phyloP scores from a whole-genome alignment of 345 rosid species.

The thale cress (Arabidopsis thaliana) region DNA sequence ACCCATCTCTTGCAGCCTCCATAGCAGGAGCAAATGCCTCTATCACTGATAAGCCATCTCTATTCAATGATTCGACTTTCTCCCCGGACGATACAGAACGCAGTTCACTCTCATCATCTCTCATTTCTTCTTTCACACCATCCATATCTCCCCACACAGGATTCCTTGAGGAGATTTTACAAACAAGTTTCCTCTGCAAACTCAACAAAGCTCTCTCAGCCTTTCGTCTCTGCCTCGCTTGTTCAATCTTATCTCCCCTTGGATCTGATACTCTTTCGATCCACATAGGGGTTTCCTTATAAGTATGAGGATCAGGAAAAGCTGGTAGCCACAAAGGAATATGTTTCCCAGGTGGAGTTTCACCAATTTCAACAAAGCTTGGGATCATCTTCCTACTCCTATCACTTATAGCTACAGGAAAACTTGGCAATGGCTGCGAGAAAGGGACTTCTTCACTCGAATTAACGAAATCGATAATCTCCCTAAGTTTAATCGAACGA shows the following conservation, averaged over 20 bases:
- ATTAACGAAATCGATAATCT: slow-evolving; percentile 59
- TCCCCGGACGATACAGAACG: slow-evolving; percentile 53
- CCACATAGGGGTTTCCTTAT: slow-evolving; percentile 84
- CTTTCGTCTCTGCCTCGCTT: slow-evolving; percentile 84
- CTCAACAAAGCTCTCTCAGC: slow-evolving; percentile 89
- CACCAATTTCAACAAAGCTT: slow-evolving; percentile 75
- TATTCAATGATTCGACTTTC: slow-evolving; percentile 50
- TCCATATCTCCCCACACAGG: slow-evolving; percentile 48
- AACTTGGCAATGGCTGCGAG: slow-evolving; percentile 67
- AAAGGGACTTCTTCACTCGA: slow-evolving; percentile 70
- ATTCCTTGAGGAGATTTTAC: slow-evolving; percentile 50
- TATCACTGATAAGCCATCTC: slow-evolving; percentile 57
- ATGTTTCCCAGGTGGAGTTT: slow-evolving; percentile 82
- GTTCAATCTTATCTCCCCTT: slow-evolving; percentile 87
- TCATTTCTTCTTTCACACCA: slow-evolving; percentile 41
- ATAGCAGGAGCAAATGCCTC: slow-evolving; percentile 87
- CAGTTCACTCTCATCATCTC: slow-evolving; percentile 43
- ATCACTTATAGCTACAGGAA: slow-evolving; percentile 51
- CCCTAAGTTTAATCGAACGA: slow-evolving; percentile 55
- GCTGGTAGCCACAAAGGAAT: slow-evolving; percentile 94
- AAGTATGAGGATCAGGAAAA: slow-evolving; percentile 95
- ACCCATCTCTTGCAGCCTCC: slow-evolving; percentile 62
- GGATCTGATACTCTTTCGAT: slow-evolving; percentile 72
- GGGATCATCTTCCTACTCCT: slow-evolving; percentile 65
- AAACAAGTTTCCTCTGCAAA: slow-evolving; percentile 85